A percentile compares a stretch with the other conserved stretches of the same genome.
These are phyloP conservation scores for Phytophthora chlamydospora DNA, from an alignment of 352 stramenopile species.

Conservation along the genomic window DNA sequence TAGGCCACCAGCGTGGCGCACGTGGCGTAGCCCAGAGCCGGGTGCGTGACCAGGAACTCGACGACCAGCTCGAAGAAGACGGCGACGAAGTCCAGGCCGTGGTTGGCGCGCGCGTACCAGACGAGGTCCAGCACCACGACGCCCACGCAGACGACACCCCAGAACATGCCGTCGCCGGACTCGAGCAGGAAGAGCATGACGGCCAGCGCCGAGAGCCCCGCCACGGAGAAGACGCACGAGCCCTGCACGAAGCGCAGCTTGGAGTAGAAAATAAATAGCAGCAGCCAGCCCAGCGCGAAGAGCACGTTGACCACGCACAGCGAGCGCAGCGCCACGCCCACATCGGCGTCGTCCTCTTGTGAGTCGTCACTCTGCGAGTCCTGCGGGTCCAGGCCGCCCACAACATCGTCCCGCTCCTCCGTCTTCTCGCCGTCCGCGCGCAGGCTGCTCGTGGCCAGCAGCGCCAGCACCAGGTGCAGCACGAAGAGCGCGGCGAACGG, in stretches of 20 bases:
- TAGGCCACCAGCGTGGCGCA: slow-evolving; percentile 59
- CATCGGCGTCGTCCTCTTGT: slow-evolving; percentile 42
- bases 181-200: slow-evolving; percentile 63
- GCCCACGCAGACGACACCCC: slow-evolving; percentile 48
- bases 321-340: slow-evolving; percentile 63
- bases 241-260: slow-evolving; percentile 78
- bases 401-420: slow-evolving; percentile 33
- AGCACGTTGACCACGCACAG: slow-evolving; percentile 76
- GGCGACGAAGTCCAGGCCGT: slow-evolving; percentile 79
- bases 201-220: slow-evolving; percentile 55
- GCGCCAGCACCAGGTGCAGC: slow-evolving; percentile 57
- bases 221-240: slow-evolving; percentile 70
- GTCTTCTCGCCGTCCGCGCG: slow-evolving; percentile 39
- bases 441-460: slow-evolving; percentile 52
- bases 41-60: slow-evolving; percentile 62
- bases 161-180: slow-evolving; percentile 50
- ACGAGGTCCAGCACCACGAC: slow-evolving; percentile 61
- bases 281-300: slow-evolving; percentile 70
- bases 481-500: slow-evolving; percentile 56
- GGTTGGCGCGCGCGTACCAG: slow-evolving; percentile 74
- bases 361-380: slow-evolving; percentile 23
- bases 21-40: slow-evolving; percentile 62
- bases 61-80: slow-evolving; percentile 87
- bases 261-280: slow-evolving; percentile 77
- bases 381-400: slow-evolving; percentile 22